These are phyloP conservation scores for Solanum sitiens DNA, from an alignment of 257 asterid species.

Conservation along the genomic window DNA sequence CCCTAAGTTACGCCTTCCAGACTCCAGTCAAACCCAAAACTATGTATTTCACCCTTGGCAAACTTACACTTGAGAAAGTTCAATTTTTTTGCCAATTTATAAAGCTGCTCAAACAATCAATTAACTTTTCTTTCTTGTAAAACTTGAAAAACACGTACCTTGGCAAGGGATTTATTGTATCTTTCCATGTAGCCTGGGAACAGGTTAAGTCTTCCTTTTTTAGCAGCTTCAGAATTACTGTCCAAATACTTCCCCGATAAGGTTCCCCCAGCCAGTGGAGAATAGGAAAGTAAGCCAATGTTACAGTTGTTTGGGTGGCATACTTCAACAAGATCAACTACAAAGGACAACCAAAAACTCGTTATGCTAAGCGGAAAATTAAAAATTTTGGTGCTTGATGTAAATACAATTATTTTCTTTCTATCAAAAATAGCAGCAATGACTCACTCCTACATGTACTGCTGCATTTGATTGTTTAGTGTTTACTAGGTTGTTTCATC, in stretches of 20 bases:
- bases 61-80: background rate
- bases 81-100: background rate
- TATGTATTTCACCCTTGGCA: background rate
- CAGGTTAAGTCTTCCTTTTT: constrained; percentile 62
- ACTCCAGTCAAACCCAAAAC: background rate
- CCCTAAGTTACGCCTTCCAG: background rate
- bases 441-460: background rate
- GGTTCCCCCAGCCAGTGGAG: constrained; percentile 86
- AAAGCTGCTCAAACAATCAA: background rate
- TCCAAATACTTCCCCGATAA: constrained; percentile 79
- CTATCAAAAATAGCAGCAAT: background rate
- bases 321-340: constrained; percentile 88
- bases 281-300: constrained; percentile 80
- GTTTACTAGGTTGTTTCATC: background rate
- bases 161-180: constrained; percentile 60
- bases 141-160: constrained; percentile 29
- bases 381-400: background rate
- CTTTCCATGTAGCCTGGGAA: constrained; percentile 93
- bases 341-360: constrained; percentile 9
- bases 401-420: background rate
- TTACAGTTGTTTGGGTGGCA: constrained; percentile 89
- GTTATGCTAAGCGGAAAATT: background rate
- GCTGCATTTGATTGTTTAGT: background rate
- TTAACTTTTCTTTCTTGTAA: background rate
- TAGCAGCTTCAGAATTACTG: constrained; percentile 59